These are phyloP conservation scores for Naganishia albida DNA, from an alignment of 1,284 basidiomycete species.

Conservation along the genomic window DNA sequence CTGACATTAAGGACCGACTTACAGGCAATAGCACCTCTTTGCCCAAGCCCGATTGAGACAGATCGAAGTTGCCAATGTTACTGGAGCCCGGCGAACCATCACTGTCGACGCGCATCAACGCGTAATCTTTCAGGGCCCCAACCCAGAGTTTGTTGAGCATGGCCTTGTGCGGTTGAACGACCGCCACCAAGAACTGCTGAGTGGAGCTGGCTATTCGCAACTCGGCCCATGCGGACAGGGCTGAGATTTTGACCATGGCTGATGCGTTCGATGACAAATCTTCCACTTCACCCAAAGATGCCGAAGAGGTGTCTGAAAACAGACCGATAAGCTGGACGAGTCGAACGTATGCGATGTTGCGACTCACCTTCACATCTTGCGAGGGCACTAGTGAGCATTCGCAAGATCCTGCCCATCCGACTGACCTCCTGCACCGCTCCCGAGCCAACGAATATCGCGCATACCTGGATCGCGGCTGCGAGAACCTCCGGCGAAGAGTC, in stretches of 20 bases:
- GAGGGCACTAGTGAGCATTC: conserved; percentile 81
- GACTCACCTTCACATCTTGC: conserved; percentile 78
- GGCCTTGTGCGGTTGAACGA: conserved; percentile 78
- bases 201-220: conserved; percentile 75
- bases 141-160: conserved; percentile 84
- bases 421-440: conserved; percentile 89
- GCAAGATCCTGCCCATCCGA: conserved; percentile 92
- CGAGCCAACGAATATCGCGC: conserved; percentile 91
- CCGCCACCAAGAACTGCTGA: conserved; percentile 75
- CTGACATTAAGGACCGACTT: conserved; percentile 45
- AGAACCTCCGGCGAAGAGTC: conserved; percentile 96
- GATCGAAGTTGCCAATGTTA: conserved; percentile 70
- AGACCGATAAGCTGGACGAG: not conserved
- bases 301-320: conserved; percentile 70
- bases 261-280: conserved; percentile 90
- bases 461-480: conserved; percentile 87
- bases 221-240: conserved; percentile 93
- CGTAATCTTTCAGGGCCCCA: conserved; percentile 84
- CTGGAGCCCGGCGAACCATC: conserved; percentile 72
- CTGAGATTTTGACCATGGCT: conserved; percentile 91
- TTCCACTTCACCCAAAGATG: conserved; percentile 81
- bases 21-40: conserved; percentile 88
- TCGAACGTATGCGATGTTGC: not conserved
- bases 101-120: conserved; percentile 82
- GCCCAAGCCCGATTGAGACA: conserved; percentile 81